Base-by-base conservation (phyloP, 768 basidiomycete genomes). In the Macrocybe gigantea region DNA sequence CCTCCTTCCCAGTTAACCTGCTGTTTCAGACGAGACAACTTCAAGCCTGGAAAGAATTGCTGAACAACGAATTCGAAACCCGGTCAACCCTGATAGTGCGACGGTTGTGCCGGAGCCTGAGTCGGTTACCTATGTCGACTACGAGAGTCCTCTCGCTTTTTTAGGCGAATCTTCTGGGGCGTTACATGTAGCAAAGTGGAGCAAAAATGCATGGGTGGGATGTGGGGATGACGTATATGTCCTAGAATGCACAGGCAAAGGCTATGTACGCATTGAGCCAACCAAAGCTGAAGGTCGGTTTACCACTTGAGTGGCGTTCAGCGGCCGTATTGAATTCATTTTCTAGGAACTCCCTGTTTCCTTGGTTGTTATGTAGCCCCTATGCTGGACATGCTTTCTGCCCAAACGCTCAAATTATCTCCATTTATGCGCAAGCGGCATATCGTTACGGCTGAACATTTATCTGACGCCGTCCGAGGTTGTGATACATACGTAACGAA, bases 201-300 rank as follows among this genome's bases (percentile, higher is more conserved):
- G 82, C 53, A 64, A 57, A 13, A 72, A 78, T 53, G 79, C 86
- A 5, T 93, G 93, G 93, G 84, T 95, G 6, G 79, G 80, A 2
- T 90, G 88, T 56, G 88, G 91, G 6, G 69, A 72, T 3, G 74
- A 81, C 33, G 62, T 79, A 11, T 88, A 85, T 61, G 77, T 94
- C 6, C 70, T 94, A 2, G 86, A 90, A 58, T 82, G 83, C 52
- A 63, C 88, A n/a, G 79, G 78, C 9, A 77, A 74, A 51, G 89
- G 90, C 1, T 73, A 76, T 55, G 68, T 93, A 43, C 79, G 82
- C 37, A 70, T 93, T 10, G 78, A 82, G 49, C 75, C 70, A 3
- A 56, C 61, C 1, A 46, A 65, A 42, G 69, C 58, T 44, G 61
- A 65, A 44, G 63, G 66, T 57, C 65, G 73, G 71, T 47, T 49